Evolutionary conservation across 2,329 filamentous ascomycete genomes (phyloP).

Genomic region (Trichoderma semiorbis): DNA sequence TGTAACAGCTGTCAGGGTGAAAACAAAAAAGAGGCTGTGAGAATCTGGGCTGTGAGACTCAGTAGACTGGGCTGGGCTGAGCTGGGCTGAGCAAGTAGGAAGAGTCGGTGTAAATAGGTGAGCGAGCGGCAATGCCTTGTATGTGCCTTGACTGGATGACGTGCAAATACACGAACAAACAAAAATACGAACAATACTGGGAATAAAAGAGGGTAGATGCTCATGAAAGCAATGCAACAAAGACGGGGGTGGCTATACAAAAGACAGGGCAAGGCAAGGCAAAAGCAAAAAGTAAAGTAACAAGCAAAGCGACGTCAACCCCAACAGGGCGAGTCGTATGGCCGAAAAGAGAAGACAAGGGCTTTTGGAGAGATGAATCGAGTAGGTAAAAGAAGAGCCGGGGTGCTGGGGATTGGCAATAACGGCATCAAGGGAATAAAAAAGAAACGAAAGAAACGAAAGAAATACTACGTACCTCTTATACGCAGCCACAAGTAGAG

Average conservation of each 20-base stretch:
- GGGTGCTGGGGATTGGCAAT: neutral
- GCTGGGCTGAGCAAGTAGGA: slow-evolving; percentile 19
- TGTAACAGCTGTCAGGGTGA: slow-evolving; percentile 16
- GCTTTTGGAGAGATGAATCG: neutral
- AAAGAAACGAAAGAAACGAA: neutral
- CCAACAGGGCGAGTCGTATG: neutral
- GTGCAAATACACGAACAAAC: neutral
- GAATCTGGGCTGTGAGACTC: neutral
- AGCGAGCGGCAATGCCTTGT: slow-evolving; percentile 11
- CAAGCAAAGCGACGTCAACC: neutral
- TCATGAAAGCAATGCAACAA: neutral
- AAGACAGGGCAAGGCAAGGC: neutral
- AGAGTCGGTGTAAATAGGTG: slow-evolving; percentile 30
- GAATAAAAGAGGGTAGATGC: neutral
- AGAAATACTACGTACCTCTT: slow-evolving; percentile 17
- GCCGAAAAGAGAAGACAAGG: slow-evolving; percentile 10
- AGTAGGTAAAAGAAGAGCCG: neutral
- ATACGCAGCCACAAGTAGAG: slow-evolving; percentile 11
- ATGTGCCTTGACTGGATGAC: neutral
- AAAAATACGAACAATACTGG: neutral
- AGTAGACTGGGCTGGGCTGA: neutral
- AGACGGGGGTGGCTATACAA: neutral
- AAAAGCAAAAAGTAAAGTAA: neutral
- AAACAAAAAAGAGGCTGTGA: slow-evolving; percentile 10
- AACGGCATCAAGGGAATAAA: slow-evolving; percentile 10